Evolutionary conservation across 108 stramenopile genomes (phyloP).

Genomic region (Skeletonema menzelii): DNA sequence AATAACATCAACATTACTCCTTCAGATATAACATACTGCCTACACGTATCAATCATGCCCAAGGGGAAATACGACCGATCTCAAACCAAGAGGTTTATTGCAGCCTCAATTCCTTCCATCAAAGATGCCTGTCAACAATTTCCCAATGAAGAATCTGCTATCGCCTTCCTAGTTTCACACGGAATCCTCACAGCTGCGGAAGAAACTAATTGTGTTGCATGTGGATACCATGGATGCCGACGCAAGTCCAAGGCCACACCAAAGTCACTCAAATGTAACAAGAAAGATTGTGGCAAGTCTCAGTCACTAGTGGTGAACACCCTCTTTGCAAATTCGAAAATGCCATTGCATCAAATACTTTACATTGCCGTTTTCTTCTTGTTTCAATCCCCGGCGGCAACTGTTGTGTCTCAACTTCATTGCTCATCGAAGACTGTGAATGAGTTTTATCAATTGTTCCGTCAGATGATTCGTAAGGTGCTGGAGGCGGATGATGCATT

Average conservation of each 20-base stretch:
- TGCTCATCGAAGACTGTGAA: conserved; percentile 5
- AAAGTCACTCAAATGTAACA: conserved; percentile 8
- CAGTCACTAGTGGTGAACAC: conserved; percentile 1
- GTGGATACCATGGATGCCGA: conserved; percentile 11
- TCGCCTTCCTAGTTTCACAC: conserved; percentile 2
- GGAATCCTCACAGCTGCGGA: not conserved
- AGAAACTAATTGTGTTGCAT: not conserved
- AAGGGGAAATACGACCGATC: not conserved
- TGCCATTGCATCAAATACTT: conserved; percentile 8
- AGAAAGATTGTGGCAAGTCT: conserved; percentile 6
- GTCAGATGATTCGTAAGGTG: conserved; percentile 1
- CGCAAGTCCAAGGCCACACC: conserved; percentile 8
- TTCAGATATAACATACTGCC: not conserved
- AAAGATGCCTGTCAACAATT: conserved; percentile 3
- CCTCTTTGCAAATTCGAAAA: conserved; percentile 8
- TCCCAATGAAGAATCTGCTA: not conserved
- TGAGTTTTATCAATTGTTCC: conserved; percentile 1
- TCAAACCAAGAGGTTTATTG: not conserved
- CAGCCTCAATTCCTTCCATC: not conserved
- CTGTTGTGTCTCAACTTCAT: conserved; percentile 8
- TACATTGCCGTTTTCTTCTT: conserved; percentile 13
- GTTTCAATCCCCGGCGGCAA: conserved; percentile 1
- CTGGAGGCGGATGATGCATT: not conserved
- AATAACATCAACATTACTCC: too few relatives aligned
- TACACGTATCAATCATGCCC: conserved; percentile 1